phyloP scores from a whole-genome alignment of 2,329 filamentous ascomycete genomes.

The Beauveria bassiana region DNA sequence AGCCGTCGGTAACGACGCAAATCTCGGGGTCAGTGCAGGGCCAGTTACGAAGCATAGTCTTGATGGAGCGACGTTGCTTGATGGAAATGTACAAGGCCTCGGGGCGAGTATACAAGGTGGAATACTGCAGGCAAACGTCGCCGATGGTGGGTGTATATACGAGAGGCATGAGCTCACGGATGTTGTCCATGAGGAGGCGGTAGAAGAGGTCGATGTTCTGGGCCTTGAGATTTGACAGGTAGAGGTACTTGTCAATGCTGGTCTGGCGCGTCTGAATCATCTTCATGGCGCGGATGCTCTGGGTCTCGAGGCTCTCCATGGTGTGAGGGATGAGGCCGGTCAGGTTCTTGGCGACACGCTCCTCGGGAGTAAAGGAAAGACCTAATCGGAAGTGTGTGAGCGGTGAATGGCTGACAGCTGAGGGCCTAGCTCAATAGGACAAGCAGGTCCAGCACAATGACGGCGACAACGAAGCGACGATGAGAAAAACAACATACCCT shows the following conservation, averaged over 20 bases:
- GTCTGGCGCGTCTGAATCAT: conserved; percentile 65
- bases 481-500: conserved; percentile 38
- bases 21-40: conserved; percentile 85
- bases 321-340: conserved; percentile 59
- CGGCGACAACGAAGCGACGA: background rate
- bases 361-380: conserved; percentile 56
- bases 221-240: conserved; percentile 67
- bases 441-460: background rate
- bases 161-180: conserved; percentile 70
- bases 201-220: conserved; percentile 78
- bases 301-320: conserved; percentile 52
- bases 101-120: conserved; percentile 87
- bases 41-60: conserved; percentile 88
- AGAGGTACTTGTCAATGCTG: conserved; percentile 74
- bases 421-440: background rate
- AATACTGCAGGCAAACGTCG: conserved; percentile 94
- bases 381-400: conserved; percentile 32
- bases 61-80: conserved; percentile 84
- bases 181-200: conserved; percentile 69
- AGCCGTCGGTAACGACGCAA: conserved; percentile 93
- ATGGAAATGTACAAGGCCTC: conserved; percentile 96
- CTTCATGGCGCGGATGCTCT: conserved; percentile 60
- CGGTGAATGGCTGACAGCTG: background rate
- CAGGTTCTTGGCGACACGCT: conserved; percentile 56
- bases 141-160: conserved; percentile 90